phyloP scores from a whole-genome alignment of 1,284 basidiomycete genomes.

The Pulveroboletus sp. region DNA sequence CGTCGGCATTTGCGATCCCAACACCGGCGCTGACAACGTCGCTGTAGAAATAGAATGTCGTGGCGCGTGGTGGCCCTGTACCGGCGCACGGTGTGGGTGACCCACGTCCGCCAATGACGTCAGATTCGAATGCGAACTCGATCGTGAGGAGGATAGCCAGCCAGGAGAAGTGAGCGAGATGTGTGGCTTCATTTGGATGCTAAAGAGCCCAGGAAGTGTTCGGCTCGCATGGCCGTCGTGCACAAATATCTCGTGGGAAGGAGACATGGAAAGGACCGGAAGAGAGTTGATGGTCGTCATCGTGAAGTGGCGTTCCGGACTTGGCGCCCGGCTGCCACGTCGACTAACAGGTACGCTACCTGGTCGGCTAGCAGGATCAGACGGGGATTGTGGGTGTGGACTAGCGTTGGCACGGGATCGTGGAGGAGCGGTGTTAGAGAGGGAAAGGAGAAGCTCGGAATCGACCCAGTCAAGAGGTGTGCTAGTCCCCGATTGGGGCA shows the following conservation, averaged over 20 bases:
- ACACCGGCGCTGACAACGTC: not conserved
- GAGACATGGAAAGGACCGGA: not conserved
- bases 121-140: constrained; percentile 40
- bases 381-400: constrained; percentile 19
- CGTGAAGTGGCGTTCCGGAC: constrained; percentile 45
- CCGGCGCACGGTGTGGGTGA: constrained; percentile 5
- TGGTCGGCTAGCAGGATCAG: constrained; percentile 32
- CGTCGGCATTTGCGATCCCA: not conserved
- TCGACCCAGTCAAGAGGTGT: constrained; percentile 77
- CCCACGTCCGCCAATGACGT: constrained; percentile 19
- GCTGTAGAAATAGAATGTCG: constrained; percentile 2
- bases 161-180: constrained; percentile 39
- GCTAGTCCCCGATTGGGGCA: constrained; percentile 43
- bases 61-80: not conserved
- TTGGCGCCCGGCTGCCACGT: constrained; percentile 49
- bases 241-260: constrained; percentile 47
- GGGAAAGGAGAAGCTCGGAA: constrained; percentile 74
- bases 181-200: constrained; percentile 63
- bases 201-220: constrained; percentile 54
- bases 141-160: constrained; percentile 42
- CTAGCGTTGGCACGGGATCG: constrained; percentile 23
- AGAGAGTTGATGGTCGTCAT: constrained; percentile 16
- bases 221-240: constrained; percentile 54
- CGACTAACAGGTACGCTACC: constrained; percentile 46
- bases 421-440: constrained; percentile 42